Base-by-base conservation (phyloP, 176 grass and related monocot genomes). In the Phoenix dactylifera region DNA sequence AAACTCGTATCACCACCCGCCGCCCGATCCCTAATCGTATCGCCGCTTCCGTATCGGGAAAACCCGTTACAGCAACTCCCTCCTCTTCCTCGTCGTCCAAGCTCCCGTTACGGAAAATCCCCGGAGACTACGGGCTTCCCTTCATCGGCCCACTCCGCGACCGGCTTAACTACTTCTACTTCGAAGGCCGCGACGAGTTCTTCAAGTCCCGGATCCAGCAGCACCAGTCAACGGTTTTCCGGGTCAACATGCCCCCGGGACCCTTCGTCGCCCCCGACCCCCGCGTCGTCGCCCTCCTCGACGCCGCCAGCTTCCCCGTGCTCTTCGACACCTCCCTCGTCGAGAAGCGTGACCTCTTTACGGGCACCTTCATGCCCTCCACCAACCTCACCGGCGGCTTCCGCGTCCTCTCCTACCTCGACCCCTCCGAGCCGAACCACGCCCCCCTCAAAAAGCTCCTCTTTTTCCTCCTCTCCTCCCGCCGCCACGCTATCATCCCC, bases 361-460 rank as follows among this genome's bases (percentile, higher is more conserved):
- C 88, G n/a, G 94, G 94, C 52, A 98, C 94, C 53, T 98, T 78
- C 82, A 98, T 89, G 85, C 94, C 94, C 0, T 89, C 94, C 57
- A 98, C 94, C 55, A 79, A 92, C 2, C 70, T 98, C 72, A 98
- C 88, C n/a, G 94, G 94, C 15, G 88, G 88, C 26, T 83, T 78
- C 75, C 84, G 94, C 1, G 66, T 98, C 4, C 80, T 92, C 14
- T 93, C 94, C 32, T 93, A 93, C 84, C 70, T 98, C 24, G 94
- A 98, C 74, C 82, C 88, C 15, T 66, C 82, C 6, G 94, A 98
- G 66, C 68, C 88, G 17, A 72, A 71, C 66, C 94, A 98, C 74
- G 94, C 82, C 25, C 88, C 88, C 12, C 83, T 98, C 55, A 93
- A 98, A 52, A 24, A 59, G 1, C 70, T 98, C 16, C 82, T 98